A percentile compares a stretch with the other conserved stretches of the same genome.
Conservation (phyloP, 176 grass and related monocot species). For the Hordeum marinum region DNA sequence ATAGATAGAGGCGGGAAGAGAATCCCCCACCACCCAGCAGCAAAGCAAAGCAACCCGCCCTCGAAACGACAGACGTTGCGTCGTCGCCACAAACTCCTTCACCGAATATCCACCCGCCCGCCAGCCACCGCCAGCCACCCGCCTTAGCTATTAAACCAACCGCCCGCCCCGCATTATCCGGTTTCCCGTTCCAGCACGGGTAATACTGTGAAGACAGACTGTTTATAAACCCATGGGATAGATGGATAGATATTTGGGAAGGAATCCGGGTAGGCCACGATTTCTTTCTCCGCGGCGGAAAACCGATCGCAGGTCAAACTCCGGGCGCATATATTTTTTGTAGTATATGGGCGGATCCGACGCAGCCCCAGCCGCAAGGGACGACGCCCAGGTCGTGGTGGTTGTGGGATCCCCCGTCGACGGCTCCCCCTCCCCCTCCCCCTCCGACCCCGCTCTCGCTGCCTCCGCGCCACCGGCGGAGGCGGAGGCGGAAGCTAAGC, state of each 20-base stretch:
- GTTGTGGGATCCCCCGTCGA: conserved; percentile 21
- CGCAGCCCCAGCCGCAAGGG: conserved; percentile 19
- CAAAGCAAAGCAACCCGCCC: not conserved
- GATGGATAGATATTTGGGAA: not conserved
- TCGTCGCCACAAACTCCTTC: not conserved
- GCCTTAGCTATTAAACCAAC: not conserved
- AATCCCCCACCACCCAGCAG: conserved; percentile 33
- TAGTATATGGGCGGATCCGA: conserved; percentile 49
- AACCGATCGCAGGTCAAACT: conserved; percentile 22
- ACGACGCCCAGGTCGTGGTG: conserved; percentile 28
- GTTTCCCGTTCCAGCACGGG: not conserved
- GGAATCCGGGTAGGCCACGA: conserved; percentile 4
- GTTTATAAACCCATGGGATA: no score
- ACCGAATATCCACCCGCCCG: conserved; percentile 43
- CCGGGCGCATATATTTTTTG: conserved; percentile 11
- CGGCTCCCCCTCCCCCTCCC: not conserved
- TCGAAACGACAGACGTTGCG: not conserved
- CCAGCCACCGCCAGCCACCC: not conserved
- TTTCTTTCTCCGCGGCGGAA: not conserved
- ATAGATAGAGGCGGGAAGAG: not conserved
- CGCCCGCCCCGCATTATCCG: conserved; percentile 8
- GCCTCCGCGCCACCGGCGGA: conserved; percentile 2
- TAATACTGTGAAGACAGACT: not conserved
- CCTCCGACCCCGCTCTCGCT: not conserved
- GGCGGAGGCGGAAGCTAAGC: not conserved